A percentile compares a stretch with the other conserved stretches of the same genome.
phyloP scores from a whole-genome alignment of 306 rosid species.

The Ormosia semicastrata region DNA sequence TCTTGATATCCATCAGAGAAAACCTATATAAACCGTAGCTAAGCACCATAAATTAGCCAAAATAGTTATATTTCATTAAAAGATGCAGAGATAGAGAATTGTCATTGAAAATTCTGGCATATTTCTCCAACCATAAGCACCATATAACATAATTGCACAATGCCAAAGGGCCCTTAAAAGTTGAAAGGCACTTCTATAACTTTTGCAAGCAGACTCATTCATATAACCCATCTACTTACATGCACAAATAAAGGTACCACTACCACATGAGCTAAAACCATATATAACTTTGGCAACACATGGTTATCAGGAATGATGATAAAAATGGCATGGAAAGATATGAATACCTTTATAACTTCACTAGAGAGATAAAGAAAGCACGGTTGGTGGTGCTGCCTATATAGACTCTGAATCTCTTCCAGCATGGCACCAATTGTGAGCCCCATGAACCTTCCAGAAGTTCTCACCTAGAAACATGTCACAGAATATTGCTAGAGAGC shows the following conservation, averaged over 20 bases:
- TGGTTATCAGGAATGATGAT: background rate
- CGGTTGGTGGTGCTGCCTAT: conserved; percentile 91
- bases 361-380: conserved; percentile 98
- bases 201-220: conserved; percentile 2
- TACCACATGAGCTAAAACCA: background rate
- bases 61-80: background rate
- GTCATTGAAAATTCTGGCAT: background rate
- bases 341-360: conserved; percentile 93
- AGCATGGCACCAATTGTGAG: conserved; percentile 95
- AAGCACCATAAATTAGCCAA: background rate
- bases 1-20: background rate
- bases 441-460: conserved; percentile 97
- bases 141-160: background rate
- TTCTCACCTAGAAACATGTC: conserved; percentile 80
- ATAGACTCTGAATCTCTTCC: conserved; percentile 93
- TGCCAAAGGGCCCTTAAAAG: background rate
- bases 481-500: conserved; percentile 42
- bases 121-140: background rate
- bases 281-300: background rate
- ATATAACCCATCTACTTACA: background rate
- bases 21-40: background rate
- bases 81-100: background rate
- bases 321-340: background rate
- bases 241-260: background rate
- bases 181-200: background rate